Evolutionary conservation across 306 rosid genomes (phyloP), one percentile per base, ranked within the genome.

Genomic region (Hippophae rhamnoides): DNA sequence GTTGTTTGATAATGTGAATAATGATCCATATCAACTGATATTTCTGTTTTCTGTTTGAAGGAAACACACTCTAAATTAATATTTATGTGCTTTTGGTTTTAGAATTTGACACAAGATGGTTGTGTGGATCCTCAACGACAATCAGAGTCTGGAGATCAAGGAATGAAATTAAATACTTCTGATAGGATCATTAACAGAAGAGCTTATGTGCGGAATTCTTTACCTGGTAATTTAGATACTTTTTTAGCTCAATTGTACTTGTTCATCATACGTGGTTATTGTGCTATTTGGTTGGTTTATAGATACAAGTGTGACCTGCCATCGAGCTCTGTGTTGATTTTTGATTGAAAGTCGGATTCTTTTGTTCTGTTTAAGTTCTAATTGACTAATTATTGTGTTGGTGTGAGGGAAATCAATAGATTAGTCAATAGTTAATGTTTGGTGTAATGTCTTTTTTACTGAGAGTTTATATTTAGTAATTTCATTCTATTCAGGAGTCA

Each of bases 171-270:
- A 70, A 76, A 72, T 64, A 54, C 83, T 74, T 68, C 81, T 72
- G 90, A 80, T 61, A 84, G 74, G 64, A 75, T 71, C 75, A 76
- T 66, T 54, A 89, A 79, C 52, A 82, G 85, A 80, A 68, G 78
- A 55, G 82, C 79, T 69, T 74, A 80, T 79, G 68, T 89, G 69
- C 78, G 84, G 48, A 80, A 64, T 71, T 58, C 77, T 72, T 48
- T 61, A 52, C 79, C 85, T 65, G 89, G 96, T 86, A 86, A 81
- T 18, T 58, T 54, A 44, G 52, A 9, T 62, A 12, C 12, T 9
- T 23, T 44, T 43, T 3, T 23, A 44, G 10, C 41, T 25, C 40
- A 40, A 6, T 64, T 6, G 38, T 10, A 12, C 8, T 7, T 18
- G 27, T 18, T 1, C 3, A 7, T 26, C 13, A 47, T 50, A 5